phyloP scores from a whole-genome alignment of 2,329 filamentous ascomycete species.

The Ophiostoma triangulosporum region DNA sequence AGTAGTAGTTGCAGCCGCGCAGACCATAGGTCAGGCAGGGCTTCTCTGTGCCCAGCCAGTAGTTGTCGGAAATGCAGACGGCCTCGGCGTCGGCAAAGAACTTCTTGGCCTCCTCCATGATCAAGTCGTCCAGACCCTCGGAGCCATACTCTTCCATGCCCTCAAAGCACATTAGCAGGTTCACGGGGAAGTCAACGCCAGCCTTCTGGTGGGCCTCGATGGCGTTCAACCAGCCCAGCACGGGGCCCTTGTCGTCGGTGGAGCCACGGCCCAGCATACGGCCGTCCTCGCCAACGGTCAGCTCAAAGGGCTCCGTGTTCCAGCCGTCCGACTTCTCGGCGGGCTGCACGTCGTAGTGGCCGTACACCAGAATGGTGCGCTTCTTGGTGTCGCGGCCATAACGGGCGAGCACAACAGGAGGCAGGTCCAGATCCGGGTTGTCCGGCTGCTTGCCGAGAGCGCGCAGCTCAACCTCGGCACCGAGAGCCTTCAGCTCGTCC shows the following conservation, averaged over 20 bases:
- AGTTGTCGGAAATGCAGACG: slow-evolving; percentile 98
- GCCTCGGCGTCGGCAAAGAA: slow-evolving; percentile 94
- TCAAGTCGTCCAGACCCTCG: slow-evolving; percentile 90
- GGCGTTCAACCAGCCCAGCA: slow-evolving; percentile 93
- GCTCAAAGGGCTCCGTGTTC: slow-evolving; percentile 85
- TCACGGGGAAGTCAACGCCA: slow-evolving; percentile 87
- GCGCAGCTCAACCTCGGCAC: slow-evolving; percentile 76
- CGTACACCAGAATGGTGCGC: slow-evolving; percentile 90
- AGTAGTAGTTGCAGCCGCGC: slow-evolving; percentile 96
- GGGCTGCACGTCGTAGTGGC: slow-evolving; percentile 97
- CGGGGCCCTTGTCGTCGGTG: slow-evolving; percentile 96
- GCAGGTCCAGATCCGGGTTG: slow-evolving; percentile 79
- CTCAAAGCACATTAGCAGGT: slow-evolving; percentile 98
- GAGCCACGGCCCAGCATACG: slow-evolving; percentile 93
- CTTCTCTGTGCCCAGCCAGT: slow-evolving; percentile 98
- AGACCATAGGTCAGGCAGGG: slow-evolving; percentile 95
- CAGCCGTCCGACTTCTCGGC: slow-evolving; percentile 88
- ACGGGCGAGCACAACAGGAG: slow-evolving; percentile 80
- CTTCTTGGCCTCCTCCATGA: slow-evolving; percentile 77
- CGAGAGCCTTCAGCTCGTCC: slow-evolving; percentile 66
- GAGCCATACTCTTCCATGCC: slow-evolving; percentile 99
- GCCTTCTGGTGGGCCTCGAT: slow-evolving; percentile 97
- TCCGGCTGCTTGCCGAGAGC: slow-evolving; percentile 83
- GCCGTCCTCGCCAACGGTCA: slow-evolving; percentile 76
- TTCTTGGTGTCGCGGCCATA: slow-evolving; percentile 90